phyloP scores from a whole-genome alignment of 1,139 yeast species.

The Spencermartinsiella ligniputridi region DNA sequence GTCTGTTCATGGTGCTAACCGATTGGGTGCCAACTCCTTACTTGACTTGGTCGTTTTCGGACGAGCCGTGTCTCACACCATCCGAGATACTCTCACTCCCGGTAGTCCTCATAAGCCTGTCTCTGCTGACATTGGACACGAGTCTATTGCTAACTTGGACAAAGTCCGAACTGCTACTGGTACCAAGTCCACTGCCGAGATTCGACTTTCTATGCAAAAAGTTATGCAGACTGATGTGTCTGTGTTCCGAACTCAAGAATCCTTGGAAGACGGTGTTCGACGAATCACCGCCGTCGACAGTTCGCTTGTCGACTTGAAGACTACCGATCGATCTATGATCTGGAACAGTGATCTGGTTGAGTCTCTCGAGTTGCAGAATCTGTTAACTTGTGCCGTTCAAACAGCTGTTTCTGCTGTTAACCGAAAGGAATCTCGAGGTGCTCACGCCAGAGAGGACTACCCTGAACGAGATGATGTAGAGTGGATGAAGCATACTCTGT shows the following conservation, averaged over 20 bases:
- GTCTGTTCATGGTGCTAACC: constrained; percentile 98
- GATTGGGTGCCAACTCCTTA: constrained; percentile 98
- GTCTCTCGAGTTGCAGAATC: constrained; percentile 92
- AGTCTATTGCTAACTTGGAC: constrained; percentile 88
- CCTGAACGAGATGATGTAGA: constrained; percentile 92
- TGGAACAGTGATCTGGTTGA: constrained; percentile 97
- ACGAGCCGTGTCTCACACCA: constrained; percentile 95
- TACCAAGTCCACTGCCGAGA: constrained; percentile 73
- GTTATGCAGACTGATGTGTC: constrained; percentile 97
- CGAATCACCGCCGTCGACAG: constrained; percentile 74
- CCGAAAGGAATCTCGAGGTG: constrained; percentile 98
- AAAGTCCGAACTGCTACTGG: constrained; percentile 82
- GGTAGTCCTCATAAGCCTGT: constrained; percentile 78
- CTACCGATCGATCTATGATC: constrained; percentile 95
- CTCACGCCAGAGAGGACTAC: constrained; percentile 97
- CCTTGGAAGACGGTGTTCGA: constrained; percentile 87
- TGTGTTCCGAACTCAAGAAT: constrained; percentile 91
- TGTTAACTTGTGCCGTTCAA: constrained; percentile 95
- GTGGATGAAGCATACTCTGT: constrained; percentile 98
- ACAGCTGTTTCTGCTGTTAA: constrained; percentile 93
- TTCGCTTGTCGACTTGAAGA: constrained; percentile 67
- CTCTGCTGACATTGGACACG: constrained; percentile 82
- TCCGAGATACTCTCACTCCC: constrained; percentile 79
- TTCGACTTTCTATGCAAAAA: constrained; percentile 89
- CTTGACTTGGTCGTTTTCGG: constrained; percentile 97